Evolutionary conservation across 2,329 filamentous ascomycete genomes (phyloP).

Genomic region (Cyclaneusma minus): DNA sequence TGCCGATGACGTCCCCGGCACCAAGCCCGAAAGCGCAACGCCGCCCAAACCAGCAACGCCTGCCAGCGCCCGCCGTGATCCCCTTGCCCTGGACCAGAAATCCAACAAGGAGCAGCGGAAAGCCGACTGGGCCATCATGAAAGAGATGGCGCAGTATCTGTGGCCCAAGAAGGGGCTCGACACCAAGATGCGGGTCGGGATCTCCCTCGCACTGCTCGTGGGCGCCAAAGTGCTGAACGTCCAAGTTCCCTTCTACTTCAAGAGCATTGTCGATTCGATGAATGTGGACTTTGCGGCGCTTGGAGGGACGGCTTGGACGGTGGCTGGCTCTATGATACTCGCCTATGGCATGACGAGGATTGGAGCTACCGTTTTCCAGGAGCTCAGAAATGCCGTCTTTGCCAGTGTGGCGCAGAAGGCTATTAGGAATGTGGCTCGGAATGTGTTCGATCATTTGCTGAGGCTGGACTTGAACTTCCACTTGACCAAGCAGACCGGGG

Average conservation of each 20-base stretch:
- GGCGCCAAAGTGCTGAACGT: conserved; percentile 94
- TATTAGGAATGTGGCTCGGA: conserved; percentile 76
- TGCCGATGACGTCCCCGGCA: conserved; percentile 9
- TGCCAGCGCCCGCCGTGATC: conserved; percentile 25
- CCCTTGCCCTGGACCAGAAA: conserved; percentile 48
- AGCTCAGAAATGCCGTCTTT: conserved; percentile 90
- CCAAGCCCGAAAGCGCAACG: conserved; percentile 11
- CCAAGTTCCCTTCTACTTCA: conserved; percentile 98
- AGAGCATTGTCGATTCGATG: conserved; percentile 94
- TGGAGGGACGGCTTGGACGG: conserved; percentile 77
- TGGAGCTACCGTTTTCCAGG: conserved; percentile 78
- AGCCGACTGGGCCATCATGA: conserved; percentile 97
- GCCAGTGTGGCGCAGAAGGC: conserved; percentile 95
- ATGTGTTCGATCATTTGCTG: conserved; percentile 83
- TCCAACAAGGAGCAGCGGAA: conserved; percentile 79
- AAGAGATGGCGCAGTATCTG: conserved; percentile 88
- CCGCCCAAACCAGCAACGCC: conserved; percentile 8
- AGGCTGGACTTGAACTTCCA: conserved; percentile 88
- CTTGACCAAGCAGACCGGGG: conserved; percentile 84
- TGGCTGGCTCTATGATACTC: conserved; percentile 84
- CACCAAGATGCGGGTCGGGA: conserved; percentile 69
- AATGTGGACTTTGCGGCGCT: conserved; percentile 81
- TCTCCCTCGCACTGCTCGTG: conserved; percentile 71
- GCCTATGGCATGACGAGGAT: conserved; percentile 85
- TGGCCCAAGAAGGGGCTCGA: conserved; percentile 84